Evolutionary conservation across 2,329 filamentous ascomycete species (phyloP).

Genomic region (Penicillium sp.): DNA sequence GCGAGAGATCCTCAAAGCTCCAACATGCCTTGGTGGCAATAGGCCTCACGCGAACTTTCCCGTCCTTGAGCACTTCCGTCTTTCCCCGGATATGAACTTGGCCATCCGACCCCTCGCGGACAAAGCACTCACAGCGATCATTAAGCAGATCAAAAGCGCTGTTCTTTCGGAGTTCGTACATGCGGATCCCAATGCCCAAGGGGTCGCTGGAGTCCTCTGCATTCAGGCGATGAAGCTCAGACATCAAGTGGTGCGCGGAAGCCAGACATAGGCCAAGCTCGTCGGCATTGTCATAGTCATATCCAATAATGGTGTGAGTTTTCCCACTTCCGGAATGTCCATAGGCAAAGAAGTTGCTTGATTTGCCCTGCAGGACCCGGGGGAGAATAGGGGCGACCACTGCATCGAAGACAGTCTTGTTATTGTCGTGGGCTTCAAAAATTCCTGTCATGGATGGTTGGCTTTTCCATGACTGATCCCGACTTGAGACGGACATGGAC

Average conservation of each 20-base stretch:
- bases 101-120: not conserved
- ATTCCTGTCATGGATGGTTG: not conserved
- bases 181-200: not conserved
- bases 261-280: not conserved
- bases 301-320: constrained; percentile 48
- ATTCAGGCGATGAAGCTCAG: not conserved
- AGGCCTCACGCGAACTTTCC: not conserved
- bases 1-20: not conserved
- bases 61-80: not conserved
- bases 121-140: not conserved
- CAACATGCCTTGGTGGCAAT: not conserved
- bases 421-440: not conserved
- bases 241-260: not conserved
- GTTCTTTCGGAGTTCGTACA: not conserved
- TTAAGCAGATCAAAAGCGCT: not conserved
- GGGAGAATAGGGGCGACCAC: not conserved
- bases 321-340: constrained; percentile 49
- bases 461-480: not conserved
- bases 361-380: constrained; percentile 36
- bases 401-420: not conserved
- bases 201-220: not conserved
- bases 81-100: not conserved
- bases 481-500: not conserved
- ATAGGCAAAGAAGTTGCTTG: constrained; percentile 49
- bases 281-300: constrained; percentile 40